phyloP scores from a whole-genome alignment of 1,284 basidiomycete genomes.

The Lignosus rhinocerotis region DNA sequence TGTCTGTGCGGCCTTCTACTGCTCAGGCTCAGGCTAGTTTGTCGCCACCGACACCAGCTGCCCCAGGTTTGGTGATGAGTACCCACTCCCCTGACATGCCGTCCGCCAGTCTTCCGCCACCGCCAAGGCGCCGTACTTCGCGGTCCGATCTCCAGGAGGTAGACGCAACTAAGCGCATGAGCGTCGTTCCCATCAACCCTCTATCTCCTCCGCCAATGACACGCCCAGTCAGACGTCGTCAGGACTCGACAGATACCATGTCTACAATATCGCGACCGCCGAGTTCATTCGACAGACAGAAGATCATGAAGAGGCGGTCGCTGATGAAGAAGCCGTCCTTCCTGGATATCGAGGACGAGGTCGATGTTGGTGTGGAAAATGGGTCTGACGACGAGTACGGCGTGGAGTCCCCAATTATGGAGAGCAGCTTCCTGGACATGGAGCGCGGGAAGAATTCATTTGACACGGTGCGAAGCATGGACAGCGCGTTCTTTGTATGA shows the following conservation, averaged over 20 bases:
- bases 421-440: slow-evolving; percentile 66
- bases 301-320: slow-evolving; percentile 30
- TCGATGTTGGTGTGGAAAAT: slow-evolving; percentile 36
- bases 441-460: slow-evolving; percentile 57
- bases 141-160: slow-evolving; percentile 21
- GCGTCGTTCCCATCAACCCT: slow-evolving; percentile 35
- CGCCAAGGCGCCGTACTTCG: slow-evolving; percentile 34
- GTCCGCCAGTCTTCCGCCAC: slow-evolving; percentile 35
- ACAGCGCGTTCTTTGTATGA: slow-evolving; percentile 33
- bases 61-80: slow-evolving; percentile 17
- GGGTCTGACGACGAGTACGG: slow-evolving; percentile 18
- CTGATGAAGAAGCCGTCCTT: slow-evolving; percentile 71
- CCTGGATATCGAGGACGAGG: slow-evolving; percentile 61
- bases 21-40: slow-evolving; percentile 33
- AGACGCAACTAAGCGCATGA: slow-evolving; percentile 31
- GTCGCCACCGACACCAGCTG: slow-evolving; percentile 24
- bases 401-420: slow-evolving; percentile 27
- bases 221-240: slow-evolving; percentile 19
- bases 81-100: slow-evolving; percentile 25
- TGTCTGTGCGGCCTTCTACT: slow-evolving; percentile 31
- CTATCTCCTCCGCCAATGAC: slow-evolving; percentile 38
- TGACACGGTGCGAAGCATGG: slow-evolving; percentile 52
- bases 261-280: slow-evolving; percentile 26
- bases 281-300: slow-evolving; percentile 31
- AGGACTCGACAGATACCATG: slow-evolving; percentile 13